phyloP scores from a whole-genome alignment of 208 protist species.

The Leishmania lainsoni region DNA sequence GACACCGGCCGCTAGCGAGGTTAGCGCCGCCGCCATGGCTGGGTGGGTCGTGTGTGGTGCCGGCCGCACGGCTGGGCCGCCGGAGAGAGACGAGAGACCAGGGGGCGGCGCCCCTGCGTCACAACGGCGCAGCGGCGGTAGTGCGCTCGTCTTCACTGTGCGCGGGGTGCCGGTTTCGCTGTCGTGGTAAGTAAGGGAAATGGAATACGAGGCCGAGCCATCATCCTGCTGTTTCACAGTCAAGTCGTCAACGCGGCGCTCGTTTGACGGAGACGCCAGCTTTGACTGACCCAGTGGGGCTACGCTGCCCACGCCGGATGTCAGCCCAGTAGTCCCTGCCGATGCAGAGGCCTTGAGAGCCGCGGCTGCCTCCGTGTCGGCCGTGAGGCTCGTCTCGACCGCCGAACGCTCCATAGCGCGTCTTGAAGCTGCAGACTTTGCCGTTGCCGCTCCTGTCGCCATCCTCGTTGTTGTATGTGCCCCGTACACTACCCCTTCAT shows the following conservation, averaged over 20 bases:
- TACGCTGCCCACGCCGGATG: neutral
- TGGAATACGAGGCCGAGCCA: constrained; percentile 41
- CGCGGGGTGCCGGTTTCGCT: constrained; percentile 40
- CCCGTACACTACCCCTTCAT: neutral
- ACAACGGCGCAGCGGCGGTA: constrained; percentile 43
- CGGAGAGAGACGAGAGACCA: constrained; percentile 11
- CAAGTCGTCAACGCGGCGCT: constrained; percentile 64
- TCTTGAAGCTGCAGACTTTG: neutral
- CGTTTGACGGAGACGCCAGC: constrained; percentile 22
- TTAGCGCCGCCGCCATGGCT: neutral
- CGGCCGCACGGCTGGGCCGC: neutral
- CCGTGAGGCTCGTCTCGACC: neutral
- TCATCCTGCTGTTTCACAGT: constrained; percentile 53
- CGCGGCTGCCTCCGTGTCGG: neutral
- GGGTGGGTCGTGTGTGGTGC: neutral
- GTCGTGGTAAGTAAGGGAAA: constrained; percentile 75
- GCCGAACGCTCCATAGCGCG: neutral
- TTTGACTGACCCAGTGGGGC: constrained; percentile 3
- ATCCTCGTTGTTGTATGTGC: neutral
- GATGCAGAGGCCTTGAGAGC: neutral
- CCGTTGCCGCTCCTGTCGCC: neutral
- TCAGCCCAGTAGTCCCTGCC: neutral
- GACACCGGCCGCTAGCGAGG: neutral
- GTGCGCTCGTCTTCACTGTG: constrained; percentile 54
- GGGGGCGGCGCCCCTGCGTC: constrained; percentile 8